Evolutionary conservation across 805 yeast species (phyloP), one percentile per base, ranked within the genome.

Genomic region (Ogataea kodamae): DNA sequence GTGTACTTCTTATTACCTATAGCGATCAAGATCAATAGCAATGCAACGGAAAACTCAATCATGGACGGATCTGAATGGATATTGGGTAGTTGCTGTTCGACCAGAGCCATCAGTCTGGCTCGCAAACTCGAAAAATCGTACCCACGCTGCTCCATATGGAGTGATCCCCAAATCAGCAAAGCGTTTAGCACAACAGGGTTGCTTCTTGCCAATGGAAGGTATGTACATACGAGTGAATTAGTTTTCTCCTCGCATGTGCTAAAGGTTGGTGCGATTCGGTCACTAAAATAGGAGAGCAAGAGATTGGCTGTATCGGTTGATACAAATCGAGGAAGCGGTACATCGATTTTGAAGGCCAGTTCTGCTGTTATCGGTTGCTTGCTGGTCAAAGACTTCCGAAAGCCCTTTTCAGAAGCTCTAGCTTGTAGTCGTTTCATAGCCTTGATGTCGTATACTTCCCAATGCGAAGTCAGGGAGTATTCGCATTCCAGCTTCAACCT

Each of bases 141-240:
- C 6, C 41, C 37, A n/a, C 14, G 28, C 19, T 32, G 32, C 28
- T 37, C 37, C 20, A 37, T 12, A 24, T 37, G 37, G 9, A 37
- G 13, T 6, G 41, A 26, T 6, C 28, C 41, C 41, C 41, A 37
- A 3, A 37, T 30, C 6, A 37, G 22, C 5, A 37, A 17, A 3
- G 30, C 28, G 18, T 20, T 28, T 4, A 37, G 24, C 18, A 37
- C 41, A 21, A 27, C 13, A 7, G n/a, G 19, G 24, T 28, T 37
- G 10, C 33, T 30, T 9, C 10, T 28, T 4, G 41, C 41, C n/a
- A 37, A 19, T 5, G 41, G 41, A 10, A 37, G 13, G 25, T 37
- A 37, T 5, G 41, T 37, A 5, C 33, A 25, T 8, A 37, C 24
- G 14, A 37, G 24, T 11, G 41, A 37, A 16, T 37, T 37, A 9